These are phyloP conservation scores for Xylariaceae sp. DNA, from an alignment of 2,329 filamentous ascomycete species.

Conservation along the genomic window DNA sequence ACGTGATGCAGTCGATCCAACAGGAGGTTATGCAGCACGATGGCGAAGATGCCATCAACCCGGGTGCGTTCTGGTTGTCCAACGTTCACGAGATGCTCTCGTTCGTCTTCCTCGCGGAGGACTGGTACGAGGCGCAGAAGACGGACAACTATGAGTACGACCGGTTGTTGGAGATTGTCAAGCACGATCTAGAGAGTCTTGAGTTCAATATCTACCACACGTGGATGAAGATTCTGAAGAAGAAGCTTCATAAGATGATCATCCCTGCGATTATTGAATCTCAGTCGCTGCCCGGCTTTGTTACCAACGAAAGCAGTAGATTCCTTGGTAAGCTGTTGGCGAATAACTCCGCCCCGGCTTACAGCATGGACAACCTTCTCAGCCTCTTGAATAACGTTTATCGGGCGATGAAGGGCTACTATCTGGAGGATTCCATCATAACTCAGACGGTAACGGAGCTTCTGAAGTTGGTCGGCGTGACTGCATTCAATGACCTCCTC, in stretches of 20 bases:
- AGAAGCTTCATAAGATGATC: conserved; percentile 99
- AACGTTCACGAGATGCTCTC: conserved; percentile 99
- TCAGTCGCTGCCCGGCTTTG: conserved; percentile 94
- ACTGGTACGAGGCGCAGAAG: conserved; percentile 99
- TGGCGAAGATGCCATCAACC: conserved; percentile 93
- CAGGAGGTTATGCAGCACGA: conserved; percentile 99
- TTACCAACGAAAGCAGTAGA: conserved; percentile 96
- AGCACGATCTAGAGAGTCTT: conserved; percentile 94
- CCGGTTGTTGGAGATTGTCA: conserved; percentile 93
- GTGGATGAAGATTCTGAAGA: conserved; percentile 99
- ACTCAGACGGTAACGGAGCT: conserved; percentile 94
- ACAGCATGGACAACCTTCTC: conserved; percentile 98
- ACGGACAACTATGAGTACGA: conserved; percentile 99
- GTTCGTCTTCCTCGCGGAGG: conserved; percentile 96
- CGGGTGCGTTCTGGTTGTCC: conserved; percentile 96
- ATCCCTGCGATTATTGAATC: conserved; percentile 99
- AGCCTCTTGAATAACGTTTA: conserved; percentile 95
- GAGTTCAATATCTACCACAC: conserved; percentile 99
- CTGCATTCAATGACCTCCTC: conserved; percentile 94
- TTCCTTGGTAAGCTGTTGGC: conserved; percentile 96
- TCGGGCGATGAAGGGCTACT: conserved; percentile 98
- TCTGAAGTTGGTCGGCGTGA: conserved; percentile 87
- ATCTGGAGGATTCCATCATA: conserved; percentile 92
- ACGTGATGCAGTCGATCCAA: conserved; percentile 99
- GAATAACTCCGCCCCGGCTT: conserved; percentile 85